Evolutionary conservation across 2,329 filamentous ascomycete genomes (phyloP).

Genomic region (Sporothrix sp.): DNA sequence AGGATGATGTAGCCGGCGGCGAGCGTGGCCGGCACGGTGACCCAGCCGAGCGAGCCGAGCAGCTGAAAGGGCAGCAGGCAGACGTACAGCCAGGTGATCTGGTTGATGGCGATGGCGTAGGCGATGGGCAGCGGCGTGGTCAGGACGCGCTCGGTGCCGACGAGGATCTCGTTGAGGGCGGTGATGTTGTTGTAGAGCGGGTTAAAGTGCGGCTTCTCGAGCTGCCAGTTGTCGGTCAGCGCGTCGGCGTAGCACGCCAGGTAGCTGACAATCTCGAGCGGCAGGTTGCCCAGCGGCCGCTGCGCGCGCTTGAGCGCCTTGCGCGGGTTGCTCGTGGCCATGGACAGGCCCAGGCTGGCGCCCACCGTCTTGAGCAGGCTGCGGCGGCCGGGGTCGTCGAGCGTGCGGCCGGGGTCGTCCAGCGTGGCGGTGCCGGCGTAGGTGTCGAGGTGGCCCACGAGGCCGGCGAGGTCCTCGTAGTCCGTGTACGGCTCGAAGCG

Average conservation of each 20-base stretch:
- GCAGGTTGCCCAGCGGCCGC: slow-evolving; percentile 60
- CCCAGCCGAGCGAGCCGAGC: slow-evolving; percentile 46
- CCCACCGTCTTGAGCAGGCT: slow-evolving; percentile 43
- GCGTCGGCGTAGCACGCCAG: slow-evolving; percentile 52
- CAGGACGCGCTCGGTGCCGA: slow-evolving; percentile 58
- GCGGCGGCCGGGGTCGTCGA: slow-evolving; percentile 21
- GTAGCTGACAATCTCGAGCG: slow-evolving; percentile 61
- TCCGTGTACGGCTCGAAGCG: slow-evolving; percentile 62
- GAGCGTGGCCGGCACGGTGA: slow-evolving; percentile 59
- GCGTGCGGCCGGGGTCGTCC: slow-evolving; percentile 28
- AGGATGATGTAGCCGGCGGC: slow-evolving; percentile 62
- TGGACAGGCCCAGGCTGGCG: slow-evolving; percentile 56
- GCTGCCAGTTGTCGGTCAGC: slow-evolving; percentile 38
- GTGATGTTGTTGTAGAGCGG: slow-evolving; percentile 32
- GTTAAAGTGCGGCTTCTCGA: slow-evolving; percentile 36
- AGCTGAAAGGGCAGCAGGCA: slow-evolving; percentile 64
- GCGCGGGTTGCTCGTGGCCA: slow-evolving; percentile 59
- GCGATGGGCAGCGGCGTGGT: slow-evolving; percentile 63
- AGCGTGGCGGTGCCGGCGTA: slow-evolving; percentile 42
- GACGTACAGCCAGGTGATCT: slow-evolving; percentile 69
- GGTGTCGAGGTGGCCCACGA: slow-evolving; percentile 55
- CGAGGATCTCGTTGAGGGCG: slow-evolving; percentile 53
- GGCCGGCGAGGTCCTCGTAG: slow-evolving; percentile 54
- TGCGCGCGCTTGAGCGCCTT: slow-evolving; percentile 57
- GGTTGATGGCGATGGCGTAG: slow-evolving; percentile 64